Evolutionary conservation across 2,329 filamentous ascomycete genomes (phyloP).

Genomic region (Stachybotrys echinatus): DNA sequence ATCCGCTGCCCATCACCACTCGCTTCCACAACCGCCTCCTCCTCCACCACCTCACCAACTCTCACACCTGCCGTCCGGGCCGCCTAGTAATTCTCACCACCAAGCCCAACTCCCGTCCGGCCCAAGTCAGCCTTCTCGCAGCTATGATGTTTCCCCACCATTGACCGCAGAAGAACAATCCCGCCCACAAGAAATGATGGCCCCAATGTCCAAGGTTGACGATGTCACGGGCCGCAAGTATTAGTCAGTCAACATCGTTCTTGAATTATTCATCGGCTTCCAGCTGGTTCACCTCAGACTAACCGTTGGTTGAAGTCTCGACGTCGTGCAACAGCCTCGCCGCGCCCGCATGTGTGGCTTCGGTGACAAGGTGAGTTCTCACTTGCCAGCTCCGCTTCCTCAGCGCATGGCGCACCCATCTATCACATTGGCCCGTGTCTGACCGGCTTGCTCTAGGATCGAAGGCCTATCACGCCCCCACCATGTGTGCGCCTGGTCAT

Average conservation of each 20-base stretch:
- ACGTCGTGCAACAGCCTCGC: conserved; percentile 85
- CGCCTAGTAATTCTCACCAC: background rate
- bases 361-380: conserved; percentile 75
- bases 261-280: background rate
- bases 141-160: conserved; percentile 15
- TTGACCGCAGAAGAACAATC: conserved; percentile 10
- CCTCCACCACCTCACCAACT: conserved; percentile 17
- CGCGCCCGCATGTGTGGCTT: conserved; percentile 98
- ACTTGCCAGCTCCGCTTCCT: no score
- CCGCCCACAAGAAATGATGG: conserved; percentile 12
- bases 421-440: background rate
- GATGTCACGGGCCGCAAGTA: conserved; percentile 27
- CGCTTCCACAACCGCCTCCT: conserved; percentile 15
- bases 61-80: conserved; percentile 4
- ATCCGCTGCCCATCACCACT: conserved; percentile 15
- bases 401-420: background rate
- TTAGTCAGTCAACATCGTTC: conserved; percentile 18
- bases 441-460: conserved; percentile 55
- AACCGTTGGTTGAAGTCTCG: conserved; percentile 43
- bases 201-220: conserved; percentile 27
- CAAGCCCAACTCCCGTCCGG: conserved; percentile 4
- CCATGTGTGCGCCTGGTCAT: conserved; percentile 85
- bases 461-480: conserved; percentile 90
- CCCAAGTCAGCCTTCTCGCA: conserved; percentile 10
- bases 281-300: background rate